Evolutionary conservation across 106 monocot species (phyloP).

Genomic region (Dendrobium chrysotoxum): DNA sequence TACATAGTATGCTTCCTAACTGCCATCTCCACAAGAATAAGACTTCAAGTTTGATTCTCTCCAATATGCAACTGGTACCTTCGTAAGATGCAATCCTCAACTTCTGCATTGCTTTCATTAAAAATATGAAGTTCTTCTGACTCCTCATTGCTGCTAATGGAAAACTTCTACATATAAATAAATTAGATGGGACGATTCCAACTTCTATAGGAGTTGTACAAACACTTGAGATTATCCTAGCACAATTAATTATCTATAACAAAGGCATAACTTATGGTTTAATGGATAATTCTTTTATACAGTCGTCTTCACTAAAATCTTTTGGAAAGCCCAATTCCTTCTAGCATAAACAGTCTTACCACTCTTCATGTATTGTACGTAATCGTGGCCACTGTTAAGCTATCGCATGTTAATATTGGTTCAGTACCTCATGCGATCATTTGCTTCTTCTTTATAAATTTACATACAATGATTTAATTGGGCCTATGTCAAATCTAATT

Average conservation of each 20-base stretch:
- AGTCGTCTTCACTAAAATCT: conserved; percentile 15
- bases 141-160: background rate
- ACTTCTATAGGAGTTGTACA: conserved; percentile 9
- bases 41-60: conserved; percentile 38
- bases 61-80: conserved; percentile 38
- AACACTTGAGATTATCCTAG: conserved; percentile 11
- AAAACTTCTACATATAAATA: conserved; percentile 19
- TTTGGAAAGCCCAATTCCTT: conserved; percentile 16
- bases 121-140: conserved; percentile 4
- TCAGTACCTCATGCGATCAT: background rate
- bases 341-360: conserved; percentile 16
- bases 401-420: conserved; percentile 4
- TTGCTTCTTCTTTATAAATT: conserved; percentile 1
- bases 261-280: background rate
- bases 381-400: background rate
- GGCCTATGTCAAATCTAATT: conserved; percentile 21
- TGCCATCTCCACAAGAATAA: conserved; percentile 35
- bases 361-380: conserved; percentile 11
- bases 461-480: conserved; percentile 12
- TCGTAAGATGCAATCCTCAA: conserved; percentile 26
- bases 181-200: conserved; percentile 14
- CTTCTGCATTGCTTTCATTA: background rate
- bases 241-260: too few relatives aligned
- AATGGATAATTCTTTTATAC: background rate
- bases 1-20: conserved; percentile 6